phyloP scores from a whole-genome alignment of 192 early-diverging fungal species.

The Ambispora gerdemannii region DNA sequence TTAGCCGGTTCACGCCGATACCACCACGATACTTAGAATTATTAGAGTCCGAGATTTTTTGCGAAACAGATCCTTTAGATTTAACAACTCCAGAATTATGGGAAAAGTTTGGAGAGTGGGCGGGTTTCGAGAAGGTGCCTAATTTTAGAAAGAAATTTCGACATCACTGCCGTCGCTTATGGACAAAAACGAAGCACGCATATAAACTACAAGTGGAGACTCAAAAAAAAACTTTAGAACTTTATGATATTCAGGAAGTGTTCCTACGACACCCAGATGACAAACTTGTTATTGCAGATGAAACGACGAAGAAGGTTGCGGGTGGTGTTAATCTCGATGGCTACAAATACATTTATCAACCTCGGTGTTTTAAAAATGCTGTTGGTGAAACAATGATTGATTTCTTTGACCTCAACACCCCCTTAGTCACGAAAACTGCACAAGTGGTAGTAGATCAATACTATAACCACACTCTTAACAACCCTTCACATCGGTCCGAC shows the following conservation, averaged over 20 bases:
- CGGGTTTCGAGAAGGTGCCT: too few species aligned
- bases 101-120: too few species aligned
- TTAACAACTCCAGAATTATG: too few species aligned
- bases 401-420: slow-evolving; percentile 6
- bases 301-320: not conserved
- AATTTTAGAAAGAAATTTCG: too few species aligned
- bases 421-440: not conserved
- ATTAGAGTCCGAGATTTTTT: too few species aligned
- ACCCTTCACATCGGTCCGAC: not conserved
- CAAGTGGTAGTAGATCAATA: not conserved
- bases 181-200: too few species aligned
- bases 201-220: too few species aligned
- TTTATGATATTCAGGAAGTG: not conserved
- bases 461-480: not conserved
- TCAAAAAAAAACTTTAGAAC: not conserved
- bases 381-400: not conserved
- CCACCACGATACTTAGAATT: too few species aligned
- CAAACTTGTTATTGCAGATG: not conserved
- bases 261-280: not conserved
- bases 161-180: too few species aligned
- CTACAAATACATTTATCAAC: not conserved
- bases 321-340: not conserved
- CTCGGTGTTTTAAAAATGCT: slow-evolving; percentile 1
- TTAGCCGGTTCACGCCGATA: too few species aligned
- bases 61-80: too few species aligned